Conservation (phyloP, 169 alveolate genomes). For the Eimeria necatrix region DNA sequence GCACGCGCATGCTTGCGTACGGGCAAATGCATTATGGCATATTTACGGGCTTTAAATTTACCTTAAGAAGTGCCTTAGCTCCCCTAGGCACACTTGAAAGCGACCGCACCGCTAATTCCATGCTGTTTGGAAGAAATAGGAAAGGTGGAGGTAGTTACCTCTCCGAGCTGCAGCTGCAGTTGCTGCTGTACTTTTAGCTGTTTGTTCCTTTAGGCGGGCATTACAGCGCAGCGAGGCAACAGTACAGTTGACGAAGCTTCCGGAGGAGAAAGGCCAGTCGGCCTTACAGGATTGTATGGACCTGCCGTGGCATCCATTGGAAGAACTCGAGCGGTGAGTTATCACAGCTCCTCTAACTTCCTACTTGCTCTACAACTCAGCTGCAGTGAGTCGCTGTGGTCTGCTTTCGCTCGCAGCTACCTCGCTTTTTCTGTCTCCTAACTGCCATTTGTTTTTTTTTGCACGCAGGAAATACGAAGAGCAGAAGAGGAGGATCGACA, state of each 20-base stretch:
- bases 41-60: no score
- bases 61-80: no score
- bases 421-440: not conserved
- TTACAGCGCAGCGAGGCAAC: slow-evolving; percentile 81
- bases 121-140: no score
- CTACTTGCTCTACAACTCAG: no score
- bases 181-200: not conserved
- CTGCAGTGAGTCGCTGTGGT: no score
- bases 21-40: no score
- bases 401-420: no score
- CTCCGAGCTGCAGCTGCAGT: not conserved
- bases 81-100: no score
- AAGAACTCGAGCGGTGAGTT: slow-evolving; percentile 58
- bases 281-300: slow-evolving; percentile 86
- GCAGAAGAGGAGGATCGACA: slow-evolving; percentile 36
- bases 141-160: not conserved
- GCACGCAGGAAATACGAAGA: slow-evolving; percentile 69
- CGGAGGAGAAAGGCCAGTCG: slow-evolving; percentile 83
- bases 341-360: not conserved
- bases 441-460: not conserved
- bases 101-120: no score
- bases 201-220: slow-evolving; percentile 72
- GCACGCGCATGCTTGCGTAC: no score
- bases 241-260: slow-evolving; percentile 83
- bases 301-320: slow-evolving; percentile 83